Evolutionary conservation across 306 rosid genomes (phyloP).

Genomic region (Gastrolobium bilobum): DNA sequence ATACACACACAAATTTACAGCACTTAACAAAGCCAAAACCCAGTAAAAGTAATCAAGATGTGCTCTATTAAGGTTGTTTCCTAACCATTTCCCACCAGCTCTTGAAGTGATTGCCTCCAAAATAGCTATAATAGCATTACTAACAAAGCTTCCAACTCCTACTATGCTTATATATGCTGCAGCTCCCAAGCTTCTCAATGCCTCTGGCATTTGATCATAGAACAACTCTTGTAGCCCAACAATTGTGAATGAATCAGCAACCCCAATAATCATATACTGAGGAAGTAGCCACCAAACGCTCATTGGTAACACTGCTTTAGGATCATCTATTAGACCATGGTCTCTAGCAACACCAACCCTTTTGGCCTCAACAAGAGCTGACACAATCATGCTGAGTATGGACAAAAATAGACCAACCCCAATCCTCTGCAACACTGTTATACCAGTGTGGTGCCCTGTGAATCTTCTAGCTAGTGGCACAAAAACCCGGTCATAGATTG

Average conservation of each 20-base stretch:
- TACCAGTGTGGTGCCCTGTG: conserved; percentile 64
- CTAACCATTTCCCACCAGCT: conserved; percentile 64
- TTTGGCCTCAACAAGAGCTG: conserved; percentile 67
- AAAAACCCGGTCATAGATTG: conserved; percentile 65
- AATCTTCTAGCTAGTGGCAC: conserved; percentile 57
- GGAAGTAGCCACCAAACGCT: conserved; percentile 86
- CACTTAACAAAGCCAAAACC: conserved; percentile 69
- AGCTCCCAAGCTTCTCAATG: conserved; percentile 77
- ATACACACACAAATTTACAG: conserved; percentile 59
- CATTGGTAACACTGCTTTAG: conserved; percentile 64
- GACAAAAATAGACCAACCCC: conserved; percentile 74
- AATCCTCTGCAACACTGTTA: conserved; percentile 74
- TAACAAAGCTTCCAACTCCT: conserved; percentile 70
- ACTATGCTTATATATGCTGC: conserved; percentile 69
- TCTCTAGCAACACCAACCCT: conserved; percentile 62
- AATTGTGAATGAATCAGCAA: conserved; percentile 63
- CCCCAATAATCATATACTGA: conserved; percentile 65
- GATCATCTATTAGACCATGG: conserved; percentile 56
- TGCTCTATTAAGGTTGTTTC: conserved; percentile 68
- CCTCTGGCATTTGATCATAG: conserved; percentile 77
- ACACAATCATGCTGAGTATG: conserved; percentile 65
- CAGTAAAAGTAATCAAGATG: conserved; percentile 73
- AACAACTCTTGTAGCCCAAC: conserved; percentile 76
- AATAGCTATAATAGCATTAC: conserved; percentile 54
- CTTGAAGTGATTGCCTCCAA: conserved; percentile 53